Base-by-base conservation (phyloP, 2,329 filamentous ascomycete genomes). In the Colletotrichum sp. region DNA sequence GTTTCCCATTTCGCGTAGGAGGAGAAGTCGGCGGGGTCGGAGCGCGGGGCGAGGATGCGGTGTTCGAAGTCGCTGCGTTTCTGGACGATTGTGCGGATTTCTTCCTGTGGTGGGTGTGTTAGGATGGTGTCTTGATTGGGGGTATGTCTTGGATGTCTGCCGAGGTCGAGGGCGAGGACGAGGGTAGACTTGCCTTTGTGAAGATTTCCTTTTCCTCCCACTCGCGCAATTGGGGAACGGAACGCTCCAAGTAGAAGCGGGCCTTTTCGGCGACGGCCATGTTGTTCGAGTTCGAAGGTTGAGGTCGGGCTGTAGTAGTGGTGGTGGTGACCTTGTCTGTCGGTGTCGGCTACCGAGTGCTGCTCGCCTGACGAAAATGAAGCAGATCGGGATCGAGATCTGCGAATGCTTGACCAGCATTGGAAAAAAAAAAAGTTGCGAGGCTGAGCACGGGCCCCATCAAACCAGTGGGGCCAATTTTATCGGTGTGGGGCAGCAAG, bases 61-160 rank as follows among this genome's bases (percentile, higher is more conserved):
- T 98, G 96, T 85, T 99, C 97, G 83, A 96, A 98, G 80, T 98
- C 95, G 82, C 95, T 98, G 80, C 97, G 93, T 85, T 97, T 98
- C 82, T 93, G 93, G 69, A 98, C 94, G 79, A 99, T 96, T 62
- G 94, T 93, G 77, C 92, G 91, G 83, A 99, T 98, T 85, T 99
- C 96, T 79, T 98, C 95, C 93, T 97, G 80, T 26, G 21, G 21
- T 24, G 15, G 60, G 55, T 79, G 79, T 16, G 60, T 65, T 34
- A 76, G 68, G 8, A 55, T 49, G 16, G n/a, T 32, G 13, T 24
- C 44, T 66, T 44, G 30, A 28, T 28, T 28, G 66, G 64, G 13
- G 32, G 18, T 9, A 2, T 21, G 2, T 24, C 24, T 18, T n/a
- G 26, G 7, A 28, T 59, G 26, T 28, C 52, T 24, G 26, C 3